Evolutionary conservation across 108 stramenopile genomes (phyloP).

Genomic region (Parietichytrium sp.): DNA sequence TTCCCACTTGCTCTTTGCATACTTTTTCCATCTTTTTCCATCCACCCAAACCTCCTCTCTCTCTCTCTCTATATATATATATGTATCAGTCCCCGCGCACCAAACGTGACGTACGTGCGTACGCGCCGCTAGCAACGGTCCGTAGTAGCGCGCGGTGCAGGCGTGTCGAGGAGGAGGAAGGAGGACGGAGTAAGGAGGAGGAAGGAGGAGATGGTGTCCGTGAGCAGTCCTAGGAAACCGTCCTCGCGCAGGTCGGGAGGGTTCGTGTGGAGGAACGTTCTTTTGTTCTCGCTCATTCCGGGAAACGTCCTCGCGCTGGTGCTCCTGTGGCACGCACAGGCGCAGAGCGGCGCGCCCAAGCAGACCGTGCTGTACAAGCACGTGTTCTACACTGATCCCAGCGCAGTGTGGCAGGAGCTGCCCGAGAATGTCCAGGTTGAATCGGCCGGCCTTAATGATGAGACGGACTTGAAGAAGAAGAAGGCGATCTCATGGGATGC

Average conservation of each 20-base stretch:
- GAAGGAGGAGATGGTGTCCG: conserved; percentile 12
- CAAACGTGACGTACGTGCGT: background rate
- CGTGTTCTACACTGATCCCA: conserved; percentile 17
- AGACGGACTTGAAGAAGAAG: background rate
- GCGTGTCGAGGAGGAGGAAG: background rate
- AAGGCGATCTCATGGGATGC: background rate
- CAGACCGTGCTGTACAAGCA: conserved; percentile 25
- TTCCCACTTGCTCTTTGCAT: background rate
- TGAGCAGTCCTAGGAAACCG: background rate
- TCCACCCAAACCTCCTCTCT: background rate
- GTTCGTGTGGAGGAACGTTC: too few relatives aligned
- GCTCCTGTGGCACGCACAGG: conserved; percentile 27
- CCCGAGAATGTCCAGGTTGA: background rate
- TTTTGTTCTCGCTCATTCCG: conserved; percentile 5
- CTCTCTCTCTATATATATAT: background rate
- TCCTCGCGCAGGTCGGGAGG: too few relatives aligned
- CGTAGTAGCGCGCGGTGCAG: background rate
- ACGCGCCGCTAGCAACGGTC: background rate
- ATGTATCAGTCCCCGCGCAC: background rate
- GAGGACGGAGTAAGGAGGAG: background rate
- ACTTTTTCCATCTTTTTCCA: background rate
- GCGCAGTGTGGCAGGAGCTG: background rate
- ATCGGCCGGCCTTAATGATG: background rate
- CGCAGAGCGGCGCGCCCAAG: background rate
- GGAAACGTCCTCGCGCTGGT: conserved; percentile 1